A percentile compares a stretch with the other conserved stretches of the same genome.
phyloP scores from a whole-genome alignment of 2,329 filamentous ascomycete genomes.

The Cladosporium sp. region DNA sequence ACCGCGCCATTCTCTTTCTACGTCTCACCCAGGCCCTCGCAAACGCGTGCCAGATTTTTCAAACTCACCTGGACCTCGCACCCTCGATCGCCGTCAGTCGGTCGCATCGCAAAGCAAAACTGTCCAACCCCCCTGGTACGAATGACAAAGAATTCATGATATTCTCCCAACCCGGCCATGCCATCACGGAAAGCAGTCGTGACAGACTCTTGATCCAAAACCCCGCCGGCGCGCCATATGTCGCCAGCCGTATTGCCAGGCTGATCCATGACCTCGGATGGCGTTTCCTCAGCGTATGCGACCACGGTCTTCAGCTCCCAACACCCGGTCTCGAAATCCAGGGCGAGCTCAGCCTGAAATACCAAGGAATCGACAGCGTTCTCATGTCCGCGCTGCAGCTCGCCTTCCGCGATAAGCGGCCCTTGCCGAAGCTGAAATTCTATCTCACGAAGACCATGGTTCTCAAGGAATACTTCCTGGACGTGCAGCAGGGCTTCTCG shows the following conservation, averaged over 20 bases:
- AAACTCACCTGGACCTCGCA: not conserved
- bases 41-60: not conserved
- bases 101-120: no score
- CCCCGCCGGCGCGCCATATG: not conserved
- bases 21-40: not conserved
- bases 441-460: constrained; percentile 4
- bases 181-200: no score
- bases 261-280: constrained; percentile 18
- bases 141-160: no score
- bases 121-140: no score
- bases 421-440: constrained; percentile 7
- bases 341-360: constrained; percentile 1
- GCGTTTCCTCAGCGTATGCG: constrained; percentile 17
- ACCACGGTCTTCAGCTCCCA: constrained; percentile 13
- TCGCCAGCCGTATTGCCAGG: constrained; percentile 18
- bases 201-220: not conserved
- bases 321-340: not conserved
- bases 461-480: not conserved
- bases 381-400: constrained; percentile 15
- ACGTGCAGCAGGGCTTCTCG: not conserved
- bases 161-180: no score
- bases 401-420: not conserved
- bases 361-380: constrained; percentile 16
- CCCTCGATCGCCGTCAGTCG: not conserved
- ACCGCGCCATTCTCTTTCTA: not conserved